phyloP scores from a whole-genome alignment of 2,329 filamentous ascomycete species.

The Arthrinium phaeospermum region DNA sequence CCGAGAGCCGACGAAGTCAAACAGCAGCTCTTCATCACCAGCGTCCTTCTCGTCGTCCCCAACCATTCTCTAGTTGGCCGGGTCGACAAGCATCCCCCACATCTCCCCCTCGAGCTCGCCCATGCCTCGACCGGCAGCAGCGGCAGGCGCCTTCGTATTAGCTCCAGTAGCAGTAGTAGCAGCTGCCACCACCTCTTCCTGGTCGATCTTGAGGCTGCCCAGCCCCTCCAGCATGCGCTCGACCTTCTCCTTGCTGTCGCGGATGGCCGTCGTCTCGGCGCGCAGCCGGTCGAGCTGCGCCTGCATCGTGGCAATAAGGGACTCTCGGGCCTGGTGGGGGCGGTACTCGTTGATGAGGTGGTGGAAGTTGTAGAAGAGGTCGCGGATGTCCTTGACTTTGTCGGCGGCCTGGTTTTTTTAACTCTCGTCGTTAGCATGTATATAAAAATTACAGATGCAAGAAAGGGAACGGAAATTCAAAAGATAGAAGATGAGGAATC shows the following conservation, averaged over 20 bases:
- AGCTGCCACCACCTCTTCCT: slow-evolving; percentile 21
- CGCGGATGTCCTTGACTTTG: slow-evolving; percentile 80
- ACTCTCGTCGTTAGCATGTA: background rate
- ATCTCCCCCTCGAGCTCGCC: slow-evolving; percentile 74
- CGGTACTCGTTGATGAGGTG: slow-evolving; percentile 93
- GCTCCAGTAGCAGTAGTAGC: background rate
- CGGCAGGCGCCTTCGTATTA: background rate
- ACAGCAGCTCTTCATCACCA: background rate
- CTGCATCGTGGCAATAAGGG: slow-evolving; percentile 86
- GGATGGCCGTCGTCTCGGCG: slow-evolving; percentile 74
- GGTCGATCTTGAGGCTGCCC: slow-evolving; percentile 53
- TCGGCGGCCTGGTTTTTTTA: slow-evolving; percentile 57
- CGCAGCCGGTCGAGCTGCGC: slow-evolving; percentile 75
- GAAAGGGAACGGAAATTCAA: background rate
- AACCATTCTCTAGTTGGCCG: slow-evolving; percentile 58
- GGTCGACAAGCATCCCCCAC: slow-evolving; percentile 71
- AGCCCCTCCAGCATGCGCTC: slow-evolving; percentile 75
- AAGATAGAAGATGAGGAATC: background rate
- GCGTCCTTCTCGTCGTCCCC: slow-evolving; percentile 21
- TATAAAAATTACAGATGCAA: too few species aligned
- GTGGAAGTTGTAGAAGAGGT: slow-evolving; percentile 88
- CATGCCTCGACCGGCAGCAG: slow-evolving; percentile 44
- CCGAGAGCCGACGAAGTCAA: background rate
- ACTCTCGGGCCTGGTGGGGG: slow-evolving; percentile 90
- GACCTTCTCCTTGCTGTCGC: slow-evolving; percentile 73